Conservation (phyloP, 192 early-diverging fungal species). For the Chytriomyces sp. region DNA sequence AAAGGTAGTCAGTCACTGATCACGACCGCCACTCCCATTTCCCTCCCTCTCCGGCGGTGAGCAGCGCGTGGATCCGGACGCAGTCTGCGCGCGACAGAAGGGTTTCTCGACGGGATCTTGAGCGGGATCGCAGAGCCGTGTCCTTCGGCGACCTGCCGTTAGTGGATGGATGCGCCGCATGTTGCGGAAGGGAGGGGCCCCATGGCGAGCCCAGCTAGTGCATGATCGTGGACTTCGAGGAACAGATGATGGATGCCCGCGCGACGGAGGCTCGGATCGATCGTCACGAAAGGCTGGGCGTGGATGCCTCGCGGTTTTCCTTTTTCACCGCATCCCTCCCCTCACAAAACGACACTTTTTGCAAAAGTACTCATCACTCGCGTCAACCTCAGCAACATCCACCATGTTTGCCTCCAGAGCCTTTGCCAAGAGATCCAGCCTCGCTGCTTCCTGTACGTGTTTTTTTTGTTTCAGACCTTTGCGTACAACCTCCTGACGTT, state of each 20-base stretch:
- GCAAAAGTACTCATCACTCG: not conserved
- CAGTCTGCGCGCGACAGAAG: not conserved
- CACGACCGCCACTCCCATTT: not conserved
- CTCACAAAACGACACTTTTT: not conserved
- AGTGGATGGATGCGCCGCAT: not conserved
- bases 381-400: not conserved
- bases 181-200: not conserved
- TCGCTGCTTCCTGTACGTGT: conserved; percentile 22
- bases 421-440: conserved; percentile 24
- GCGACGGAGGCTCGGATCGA: not conserved
- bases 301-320: not conserved
- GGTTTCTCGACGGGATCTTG: too few species aligned
- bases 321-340: not conserved
- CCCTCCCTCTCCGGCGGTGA: not conserved
- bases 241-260: not conserved
- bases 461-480: conserved; percentile 3
- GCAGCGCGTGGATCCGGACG: not conserved
- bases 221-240: not conserved
- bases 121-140: not conserved
- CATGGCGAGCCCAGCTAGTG: not conserved
- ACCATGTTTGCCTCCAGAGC: conserved; percentile 31
- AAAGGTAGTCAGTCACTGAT: not conserved
- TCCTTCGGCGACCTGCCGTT: not conserved
- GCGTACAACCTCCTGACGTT: not conserved
- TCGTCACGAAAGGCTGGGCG: not conserved